These are phyloP conservation scores for Coemansia sp. DNA, from an alignment of 192 early-diverging fungal genomes.

Conservation along the genomic window DNA sequence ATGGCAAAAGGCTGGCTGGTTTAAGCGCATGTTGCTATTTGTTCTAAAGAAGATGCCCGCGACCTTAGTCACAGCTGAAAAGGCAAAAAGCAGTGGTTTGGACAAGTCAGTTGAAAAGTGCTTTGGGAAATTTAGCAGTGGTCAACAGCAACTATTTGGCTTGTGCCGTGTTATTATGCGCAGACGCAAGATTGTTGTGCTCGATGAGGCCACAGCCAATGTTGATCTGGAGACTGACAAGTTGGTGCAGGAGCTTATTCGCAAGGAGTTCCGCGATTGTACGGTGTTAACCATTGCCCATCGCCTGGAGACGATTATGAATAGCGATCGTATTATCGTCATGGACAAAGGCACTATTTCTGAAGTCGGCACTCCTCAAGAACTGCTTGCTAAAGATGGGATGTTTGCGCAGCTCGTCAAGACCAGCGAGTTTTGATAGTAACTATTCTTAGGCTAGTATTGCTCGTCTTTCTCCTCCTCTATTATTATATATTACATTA, in stretches of 20 bases:
- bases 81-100: background rate
- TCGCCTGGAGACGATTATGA: constrained; percentile 64
- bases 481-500: no score
- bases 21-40: constrained; percentile 10
- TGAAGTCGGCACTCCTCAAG: constrained; percentile 8
- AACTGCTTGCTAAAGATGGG: constrained; percentile 9
- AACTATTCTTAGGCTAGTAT: background rate
- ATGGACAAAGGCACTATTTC: constrained; percentile 44
- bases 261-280: constrained; percentile 48
- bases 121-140: constrained; percentile 14
- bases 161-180: constrained; percentile 58
- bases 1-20: constrained; percentile 14
- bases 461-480: no score
- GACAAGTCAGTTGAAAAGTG: background rate
- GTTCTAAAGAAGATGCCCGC: background rate
- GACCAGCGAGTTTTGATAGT: constrained; percentile 7
- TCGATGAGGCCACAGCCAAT: constrained; percentile 68
- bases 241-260: constrained; percentile 21
- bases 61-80: background rate
- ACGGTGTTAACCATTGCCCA: constrained; percentile 65
- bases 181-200: constrained; percentile 54
- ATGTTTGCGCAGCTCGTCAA: constrained; percentile 6
- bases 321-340: constrained; percentile 70
- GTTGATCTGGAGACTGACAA: constrained; percentile 46
- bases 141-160: constrained; percentile 62